Evolutionary conservation across 1,139 yeast genomes (phyloP), one percentile per base, ranked within the genome.

Genomic region (Debaryomyces singareniensis): DNA sequence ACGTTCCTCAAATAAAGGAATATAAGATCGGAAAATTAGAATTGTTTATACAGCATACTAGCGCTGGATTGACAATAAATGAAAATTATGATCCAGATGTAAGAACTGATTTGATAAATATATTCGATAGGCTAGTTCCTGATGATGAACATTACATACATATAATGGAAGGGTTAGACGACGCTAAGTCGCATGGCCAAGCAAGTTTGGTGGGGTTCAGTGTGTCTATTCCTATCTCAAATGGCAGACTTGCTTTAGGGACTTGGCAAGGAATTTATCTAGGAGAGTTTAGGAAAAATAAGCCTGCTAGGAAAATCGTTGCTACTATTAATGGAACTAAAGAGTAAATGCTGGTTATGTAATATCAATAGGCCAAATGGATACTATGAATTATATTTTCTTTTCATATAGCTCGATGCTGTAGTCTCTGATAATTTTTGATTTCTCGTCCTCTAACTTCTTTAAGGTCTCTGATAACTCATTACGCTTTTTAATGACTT

Each of bases 221-320:
- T 9, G 58, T 83, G 25, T 62, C 71, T 10, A 73, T 83, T 28
- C 94, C 94, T 2, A 81, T 83, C 31, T 50, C 68, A 12, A 71
- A 81, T 42, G 94, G 94, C 0, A 53, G 62, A 28, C 56, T 83
- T 35, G 81, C 79, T 2, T 64, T 78, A 0, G 94, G 94, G 3
- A 82, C 91, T 1, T 83, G 94, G 94, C 94, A 83, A 49, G 94
- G 93, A 0, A 68, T 83, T 27, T 82, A 81, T 62, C 59, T 80
- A 29, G 66, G 83, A 44, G 94, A 83, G 51, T 83, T 83, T 53
- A 65, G 94, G 44, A 65, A 66, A 27, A 68, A 72, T 49, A 58
- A 61, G 42, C 91, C 82, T 46, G 55, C 78, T 9, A 66, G 94
- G 44, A 69, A 68, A 35, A 58, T 82, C 16, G 77, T 83, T 10